These are phyloP conservation scores for Azolla pinnata DNA, from an alignment of 75 land plant genomes.

Conservation along the genomic window DNA sequence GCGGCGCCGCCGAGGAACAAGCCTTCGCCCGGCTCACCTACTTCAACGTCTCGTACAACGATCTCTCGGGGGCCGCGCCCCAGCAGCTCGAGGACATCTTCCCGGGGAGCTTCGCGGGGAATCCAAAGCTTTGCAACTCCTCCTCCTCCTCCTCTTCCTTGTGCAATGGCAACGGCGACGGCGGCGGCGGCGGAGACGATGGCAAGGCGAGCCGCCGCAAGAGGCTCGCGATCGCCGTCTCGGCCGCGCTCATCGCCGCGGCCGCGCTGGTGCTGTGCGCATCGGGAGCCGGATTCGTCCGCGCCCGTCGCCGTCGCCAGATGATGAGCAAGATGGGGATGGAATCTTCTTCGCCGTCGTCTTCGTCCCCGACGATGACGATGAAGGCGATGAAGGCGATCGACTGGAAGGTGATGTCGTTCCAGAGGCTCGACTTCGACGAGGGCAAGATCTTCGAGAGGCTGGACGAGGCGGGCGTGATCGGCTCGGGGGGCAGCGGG, in stretches of 20 bases:
- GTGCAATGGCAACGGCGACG: neutral
- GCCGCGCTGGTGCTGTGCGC: neutral
- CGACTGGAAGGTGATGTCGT: conserved; percentile 22
- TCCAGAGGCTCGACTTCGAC: conserved; percentile 32
- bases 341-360: too few relatives aligned
- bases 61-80: conserved; percentile 41
- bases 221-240: neutral
- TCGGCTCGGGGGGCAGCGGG: conserved; percentile 51
- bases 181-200: neutral
- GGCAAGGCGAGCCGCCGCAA: neutral
- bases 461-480: conserved; percentile 21
- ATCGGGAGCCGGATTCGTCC: too few relatives aligned
- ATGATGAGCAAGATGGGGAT: neutral
- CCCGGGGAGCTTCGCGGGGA: conserved; percentile 11
- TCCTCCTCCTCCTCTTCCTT: neutral
- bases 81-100: conserved; percentile 23
- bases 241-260: neutral
- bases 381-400: neutral
- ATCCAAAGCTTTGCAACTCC: conserved; percentile 10
- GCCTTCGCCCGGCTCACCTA: conserved; percentile 32
- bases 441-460: conserved; percentile 19
- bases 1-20: too few relatives aligned
- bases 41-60: conserved; percentile 57
- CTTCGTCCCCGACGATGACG: too few relatives aligned
- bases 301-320: too few relatives aligned